Conservation (phyloP, 805 yeast species). For the Phaffomyces opuntiae region DNA sequence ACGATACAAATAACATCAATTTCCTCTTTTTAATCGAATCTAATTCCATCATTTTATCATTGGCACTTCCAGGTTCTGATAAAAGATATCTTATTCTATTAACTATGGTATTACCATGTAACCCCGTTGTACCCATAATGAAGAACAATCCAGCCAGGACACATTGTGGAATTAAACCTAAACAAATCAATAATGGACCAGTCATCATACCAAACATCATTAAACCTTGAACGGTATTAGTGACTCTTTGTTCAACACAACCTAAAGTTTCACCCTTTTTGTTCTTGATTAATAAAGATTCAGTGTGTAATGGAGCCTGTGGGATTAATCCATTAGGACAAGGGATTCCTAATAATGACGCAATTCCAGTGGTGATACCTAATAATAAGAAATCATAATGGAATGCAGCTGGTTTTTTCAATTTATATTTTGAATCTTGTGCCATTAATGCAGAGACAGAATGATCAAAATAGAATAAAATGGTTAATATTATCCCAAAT, state of each 20-base stretch:
- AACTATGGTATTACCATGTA: slow-evolving; percentile 60
- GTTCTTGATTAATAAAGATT: slow-evolving; percentile 53
- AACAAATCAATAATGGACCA: slow-evolving; percentile 72
- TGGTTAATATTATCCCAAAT: slow-evolving; percentile 79
- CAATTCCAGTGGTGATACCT: slow-evolving; percentile 79
- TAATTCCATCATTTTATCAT: slow-evolving; percentile 19
- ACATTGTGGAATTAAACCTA: slow-evolving; percentile 86
- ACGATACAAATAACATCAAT: slow-evolving; percentile 45
- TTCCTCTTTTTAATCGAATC: slow-evolving; percentile 26
- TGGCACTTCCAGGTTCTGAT: slow-evolving; percentile 22
- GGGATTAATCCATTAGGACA: slow-evolving; percentile 97
- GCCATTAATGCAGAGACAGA: slow-evolving; percentile 92
- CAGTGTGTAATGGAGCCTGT: slow-evolving; percentile 93
- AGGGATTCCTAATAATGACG: slow-evolving; percentile 87
- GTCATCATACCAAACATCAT: slow-evolving; percentile 84
- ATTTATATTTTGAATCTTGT: slow-evolving; percentile 73
- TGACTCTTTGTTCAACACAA: slow-evolving; percentile 85
- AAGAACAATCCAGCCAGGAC: slow-evolving; percentile 89
- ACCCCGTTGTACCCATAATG: slow-evolving; percentile 83
- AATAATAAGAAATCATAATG: slow-evolving; percentile 87
- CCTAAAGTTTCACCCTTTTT: slow-evolving; percentile 14
- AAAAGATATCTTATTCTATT: slow-evolving; percentile 55
- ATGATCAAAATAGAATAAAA: slow-evolving; percentile 89
- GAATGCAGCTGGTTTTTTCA: slow-evolving; percentile 81
- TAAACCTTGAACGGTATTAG: slow-evolving; percentile 80